Base-by-base conservation (phyloP, 1,139 yeast species). In the Tardiomyces blankii region DNA sequence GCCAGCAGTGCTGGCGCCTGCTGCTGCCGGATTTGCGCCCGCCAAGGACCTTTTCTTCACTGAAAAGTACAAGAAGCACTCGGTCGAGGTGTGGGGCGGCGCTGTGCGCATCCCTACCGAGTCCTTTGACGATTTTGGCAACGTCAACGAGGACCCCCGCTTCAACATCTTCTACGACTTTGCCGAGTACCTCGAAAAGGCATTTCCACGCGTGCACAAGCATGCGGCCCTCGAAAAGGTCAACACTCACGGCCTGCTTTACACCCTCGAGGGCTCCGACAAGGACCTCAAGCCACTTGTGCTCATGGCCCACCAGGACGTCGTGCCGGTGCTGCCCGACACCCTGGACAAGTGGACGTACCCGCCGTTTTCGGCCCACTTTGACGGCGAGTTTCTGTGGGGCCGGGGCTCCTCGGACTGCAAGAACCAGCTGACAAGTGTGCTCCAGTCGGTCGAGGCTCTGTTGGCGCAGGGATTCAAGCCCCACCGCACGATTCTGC, bases 231-330 rank as follows among this genome's bases (percentile, higher is more conserved):
- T 79, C 30, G 79, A 78, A 43, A 70, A 67, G 35, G 78, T 84
- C 44, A 84, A 85, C 57, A 72, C 77, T 35, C 74, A 78, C 51
- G 91, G 88, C 0, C 66, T 85, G 48, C 72, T 85, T 16, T 78
- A 71, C 58, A 73, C 80, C 25, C 81, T 86, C 82, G 65, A 75
- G 52, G 94, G 94, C 19, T 58, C 74, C 0, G 65, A 78, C 48
- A 41, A 61, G 4, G 49, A 57, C 2, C 66, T 80, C 55, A 78
- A 81, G 59, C 95, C 95, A 5, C 53, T 80, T 13, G 59, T 85
- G 61, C 66, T 84, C 40, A 74, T 80, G 63, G 88, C 91, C 2
- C 95, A 86, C 62, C 86, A 80, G 60, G 95, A 85, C 59, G 85
- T 82, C 3, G 95, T 86, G 13, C 95, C 95, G 0, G 83, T 84